Conservation (phyloP, 257 asterid genomes). For the Solanum tarijense region DNA sequence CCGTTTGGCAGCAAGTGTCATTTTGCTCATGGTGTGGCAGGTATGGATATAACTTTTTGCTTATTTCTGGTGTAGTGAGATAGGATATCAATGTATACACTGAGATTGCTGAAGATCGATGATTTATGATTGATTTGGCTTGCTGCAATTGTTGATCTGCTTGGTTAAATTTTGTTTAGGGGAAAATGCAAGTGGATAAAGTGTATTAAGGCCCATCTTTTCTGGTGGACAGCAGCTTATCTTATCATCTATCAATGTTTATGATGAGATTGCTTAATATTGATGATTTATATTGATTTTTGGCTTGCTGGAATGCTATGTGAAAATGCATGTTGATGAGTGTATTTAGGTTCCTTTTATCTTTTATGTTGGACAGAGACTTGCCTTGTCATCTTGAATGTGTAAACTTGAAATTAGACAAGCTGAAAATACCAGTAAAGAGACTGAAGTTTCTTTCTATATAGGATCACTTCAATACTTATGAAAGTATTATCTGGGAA, state of each 20-base stretch:
- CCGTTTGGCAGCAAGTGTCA: conserved; percentile 83
- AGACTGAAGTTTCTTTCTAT: background rate
- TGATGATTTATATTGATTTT: too few species aligned
- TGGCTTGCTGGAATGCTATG: background rate
- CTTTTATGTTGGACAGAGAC: background rate
- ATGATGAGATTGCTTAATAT: too few species aligned
- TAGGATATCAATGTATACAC: background rate
- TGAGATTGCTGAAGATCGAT: background rate
- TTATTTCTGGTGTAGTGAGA: background rate
- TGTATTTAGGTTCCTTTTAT: background rate
- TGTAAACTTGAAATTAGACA: background rate
- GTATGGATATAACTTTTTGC: conserved; percentile 15
- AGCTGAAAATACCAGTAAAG: background rate
- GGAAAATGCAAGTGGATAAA: background rate
- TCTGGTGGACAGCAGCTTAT: background rate
- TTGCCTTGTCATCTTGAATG: background rate
- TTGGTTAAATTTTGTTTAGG: background rate
- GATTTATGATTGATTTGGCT: background rate
- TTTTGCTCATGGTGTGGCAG: conserved; percentile 75
- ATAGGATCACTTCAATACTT: background rate
- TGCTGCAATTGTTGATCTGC: background rate
- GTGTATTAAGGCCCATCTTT: background rate
- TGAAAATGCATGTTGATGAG: background rate
- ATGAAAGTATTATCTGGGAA: background rate
- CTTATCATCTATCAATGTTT: background rate